Conservation (phyloP, 306 rosid species). For the Acacia acuminata region DNA sequence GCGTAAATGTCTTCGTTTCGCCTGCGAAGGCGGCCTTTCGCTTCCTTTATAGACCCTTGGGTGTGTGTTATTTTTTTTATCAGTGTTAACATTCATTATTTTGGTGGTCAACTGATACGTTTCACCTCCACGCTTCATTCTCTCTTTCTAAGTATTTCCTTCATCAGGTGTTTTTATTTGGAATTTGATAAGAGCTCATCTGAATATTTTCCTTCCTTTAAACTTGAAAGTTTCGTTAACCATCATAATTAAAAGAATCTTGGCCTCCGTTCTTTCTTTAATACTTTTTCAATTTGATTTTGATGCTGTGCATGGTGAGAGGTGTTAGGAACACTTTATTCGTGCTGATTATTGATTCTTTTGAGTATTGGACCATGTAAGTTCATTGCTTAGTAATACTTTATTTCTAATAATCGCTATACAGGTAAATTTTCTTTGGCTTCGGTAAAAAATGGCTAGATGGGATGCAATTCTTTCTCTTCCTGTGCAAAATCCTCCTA, state of each 20-base stretch:
- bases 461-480: slow-evolving; percentile 95
- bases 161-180: background rate
- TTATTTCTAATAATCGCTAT: background rate
- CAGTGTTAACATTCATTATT: background rate
- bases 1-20: background rate
- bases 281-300: background rate
- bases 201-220: background rate
- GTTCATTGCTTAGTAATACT: slow-evolving; percentile 6
- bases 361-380: background rate
- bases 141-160: background rate
- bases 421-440: slow-evolving; percentile 7
- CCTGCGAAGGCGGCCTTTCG: background rate
- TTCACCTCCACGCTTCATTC: background rate
- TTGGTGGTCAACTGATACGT: background rate
- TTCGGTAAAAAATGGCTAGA: slow-evolving; percentile 64
- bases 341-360: background rate
- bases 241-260: background rate
- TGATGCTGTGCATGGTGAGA: background rate
- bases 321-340: background rate
- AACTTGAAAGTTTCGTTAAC: background rate
- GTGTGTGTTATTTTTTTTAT: background rate
- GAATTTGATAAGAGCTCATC: background rate
- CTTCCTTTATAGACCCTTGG: background rate
- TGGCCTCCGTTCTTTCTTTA: background rate
- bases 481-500: slow-evolving; percentile 90